Conservation (phyloP, 2,329 filamentous ascomycete species). For the Sphaerulina musiva region DNA sequence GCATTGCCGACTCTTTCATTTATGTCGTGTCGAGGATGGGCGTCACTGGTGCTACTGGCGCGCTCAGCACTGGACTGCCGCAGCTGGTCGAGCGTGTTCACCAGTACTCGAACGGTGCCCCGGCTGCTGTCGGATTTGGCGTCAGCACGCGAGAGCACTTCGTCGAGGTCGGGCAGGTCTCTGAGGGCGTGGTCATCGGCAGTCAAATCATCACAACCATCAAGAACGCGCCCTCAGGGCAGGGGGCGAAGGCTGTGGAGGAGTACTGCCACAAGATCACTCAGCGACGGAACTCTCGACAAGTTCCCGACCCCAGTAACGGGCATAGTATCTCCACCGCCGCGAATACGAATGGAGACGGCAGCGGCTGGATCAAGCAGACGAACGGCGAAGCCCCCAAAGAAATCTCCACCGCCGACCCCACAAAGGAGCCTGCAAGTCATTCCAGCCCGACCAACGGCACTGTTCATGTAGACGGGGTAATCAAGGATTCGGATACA, state of each 20-base stretch:
- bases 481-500: slow-evolving; percentile 53
- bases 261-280: slow-evolving; percentile 77
- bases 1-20: slow-evolving; percentile 96
- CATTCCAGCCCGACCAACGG: slow-evolving; percentile 39
- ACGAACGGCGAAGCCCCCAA: slow-evolving; percentile 29
- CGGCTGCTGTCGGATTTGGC: slow-evolving; percentile 89
- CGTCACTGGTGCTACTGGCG: slow-evolving; percentile 83
- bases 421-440: slow-evolving; percentile 31
- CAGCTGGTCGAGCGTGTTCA: slow-evolving; percentile 79
- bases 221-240: slow-evolving; percentile 58
- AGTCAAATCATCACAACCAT: slow-evolving; percentile 88
- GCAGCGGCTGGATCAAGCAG: slow-evolving; percentile 32
- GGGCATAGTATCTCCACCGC: slow-evolving; percentile 31
- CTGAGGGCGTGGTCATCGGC: slow-evolving; percentile 93
- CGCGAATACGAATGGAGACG: slow-evolving; percentile 31
- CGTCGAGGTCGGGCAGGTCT: slow-evolving; percentile 70
- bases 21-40: slow-evolving; percentile 98
- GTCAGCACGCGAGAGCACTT: slow-evolving; percentile 96
- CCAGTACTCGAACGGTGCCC: slow-evolving; percentile 82
- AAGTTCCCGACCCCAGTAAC: slow-evolving; percentile 17
- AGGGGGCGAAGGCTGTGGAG: slow-evolving; percentile 66
- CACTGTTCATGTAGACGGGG: slow-evolving; percentile 58
- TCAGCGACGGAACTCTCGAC: slow-evolving; percentile 25
- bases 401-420: slow-evolving; percentile 32
- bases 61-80: slow-evolving; percentile 73